Conservation (phyloP, 1,139 yeast species). For the Ogataea hybrid region DNA sequence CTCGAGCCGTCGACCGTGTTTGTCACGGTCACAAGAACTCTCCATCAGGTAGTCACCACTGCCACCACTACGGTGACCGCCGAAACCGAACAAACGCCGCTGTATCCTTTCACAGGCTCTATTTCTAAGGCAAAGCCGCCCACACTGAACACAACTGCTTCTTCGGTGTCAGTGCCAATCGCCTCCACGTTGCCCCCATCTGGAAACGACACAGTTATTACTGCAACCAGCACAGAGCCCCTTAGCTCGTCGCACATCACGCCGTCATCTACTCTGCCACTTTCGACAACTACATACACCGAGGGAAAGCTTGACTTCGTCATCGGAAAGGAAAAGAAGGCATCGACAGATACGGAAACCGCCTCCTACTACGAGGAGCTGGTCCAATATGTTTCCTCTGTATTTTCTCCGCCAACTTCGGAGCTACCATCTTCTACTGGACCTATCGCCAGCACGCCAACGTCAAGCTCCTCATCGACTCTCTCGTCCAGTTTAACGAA, state of each 20-base stretch:
- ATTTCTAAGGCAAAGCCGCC: background rate
- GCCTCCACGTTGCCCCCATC: background rate
- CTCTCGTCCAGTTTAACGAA: background rate
- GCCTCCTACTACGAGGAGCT: constrained; percentile 11
- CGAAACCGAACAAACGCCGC: constrained; percentile 5
- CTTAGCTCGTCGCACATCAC: no score
- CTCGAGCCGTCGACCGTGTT: constrained; percentile 23
- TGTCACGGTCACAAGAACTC: constrained; percentile 26
- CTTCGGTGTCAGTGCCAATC: background rate
- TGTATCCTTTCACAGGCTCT: no score
- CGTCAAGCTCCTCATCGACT: background rate
- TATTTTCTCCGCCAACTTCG: constrained; percentile 5
- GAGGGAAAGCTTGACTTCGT: constrained; percentile 7
- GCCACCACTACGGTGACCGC: constrained; percentile 15
- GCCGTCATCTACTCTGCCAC: background rate
- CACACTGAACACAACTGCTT: background rate
- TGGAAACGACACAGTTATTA: background rate
- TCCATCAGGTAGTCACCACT: constrained; percentile 11
- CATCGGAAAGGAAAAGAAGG: constrained; percentile 5
- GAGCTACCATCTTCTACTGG: constrained; percentile 6
- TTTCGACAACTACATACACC: background rate
- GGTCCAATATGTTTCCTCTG: constrained; percentile 13
- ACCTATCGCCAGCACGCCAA: background rate
- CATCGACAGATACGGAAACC: background rate
- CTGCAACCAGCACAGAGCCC: no score